Evolutionary conservation across 805 yeast species (phyloP), one percentile per base, ranked within the genome.

Genomic region (Hermanozyma aechmeae): DNA sequence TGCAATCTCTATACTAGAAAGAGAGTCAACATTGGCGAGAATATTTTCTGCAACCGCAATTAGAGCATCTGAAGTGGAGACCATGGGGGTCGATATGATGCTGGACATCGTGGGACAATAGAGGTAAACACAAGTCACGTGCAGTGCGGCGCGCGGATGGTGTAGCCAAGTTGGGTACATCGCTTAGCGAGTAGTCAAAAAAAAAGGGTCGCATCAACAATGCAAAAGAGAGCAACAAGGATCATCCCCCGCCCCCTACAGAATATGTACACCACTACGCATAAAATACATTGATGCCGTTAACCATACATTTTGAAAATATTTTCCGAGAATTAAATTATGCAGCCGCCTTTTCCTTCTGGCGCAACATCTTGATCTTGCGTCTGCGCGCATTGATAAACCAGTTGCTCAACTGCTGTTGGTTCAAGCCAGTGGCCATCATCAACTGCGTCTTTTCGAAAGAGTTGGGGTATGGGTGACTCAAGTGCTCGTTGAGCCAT

Each of bases 341-440:
- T n/a, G n/a, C n/a, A n/a, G n/a, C n/a, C n/a, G n/a, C n/a, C n/a
- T 29, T 29, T 34, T 39, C 43, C 32, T 54, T 57, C 37, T 68
- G 69, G 41, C 68, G 63, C 36, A 72, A 53, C 25, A 51, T 43
- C 46, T 67, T 71, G 29, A 83, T 69, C 46, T 80, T 75, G 41
- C 95, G 63, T 45, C 94, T 65, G 43, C 95, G 70, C 13, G 89
- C 93, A 49, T 83, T 83, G 46, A 83, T 84, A 45, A 83, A 83
- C 95, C 95, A 83, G 48, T 83, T 84, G 40, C 81, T 70, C 36
- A 83, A 65, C 53, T 83, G 95, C 36, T 80, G 84, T 52, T 79
- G 75, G 38, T 83, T 79, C 47, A 83, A 64, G 0, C 92, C 89
- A 0, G 95, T 83, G 47, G 69, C 65, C 40, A 66, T 61, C 65